These are phyloP conservation scores for Colletotrichum brevisporum DNA, from an alignment of 2,329 filamentous ascomycete genomes.

Conservation along the genomic window DNA sequence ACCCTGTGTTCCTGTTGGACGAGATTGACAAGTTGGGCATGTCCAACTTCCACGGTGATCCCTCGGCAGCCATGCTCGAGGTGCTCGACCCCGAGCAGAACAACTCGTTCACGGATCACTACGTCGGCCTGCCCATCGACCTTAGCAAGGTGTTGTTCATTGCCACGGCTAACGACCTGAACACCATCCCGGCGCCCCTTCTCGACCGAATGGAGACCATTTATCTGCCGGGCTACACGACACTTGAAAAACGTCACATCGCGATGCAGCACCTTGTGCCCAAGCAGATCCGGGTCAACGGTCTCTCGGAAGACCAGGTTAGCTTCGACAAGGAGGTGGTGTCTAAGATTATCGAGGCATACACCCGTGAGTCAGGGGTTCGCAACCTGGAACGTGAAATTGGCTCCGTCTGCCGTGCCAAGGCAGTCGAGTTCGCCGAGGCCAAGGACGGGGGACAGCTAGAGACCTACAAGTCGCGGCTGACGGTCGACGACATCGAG, in stretches of 20 bases:
- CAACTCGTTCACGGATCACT: slow-evolving; percentile 94
- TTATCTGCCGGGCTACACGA: slow-evolving; percentile 93
- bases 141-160: slow-evolving; percentile 98
- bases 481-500: slow-evolving; percentile 87
- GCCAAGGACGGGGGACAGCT: slow-evolving; percentile 81
- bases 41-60: slow-evolving; percentile 94
- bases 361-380: slow-evolving; percentile 96
- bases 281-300: slow-evolving; percentile 94
- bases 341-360: slow-evolving; percentile 94
- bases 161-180: slow-evolving; percentile 93
- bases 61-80: slow-evolving; percentile 97
- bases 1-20: slow-evolving; percentile 95
- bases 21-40: slow-evolving; percentile 98
- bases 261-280: slow-evolving; percentile 93
- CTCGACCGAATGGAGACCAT: slow-evolving; percentile 99
- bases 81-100: slow-evolving; percentile 98
- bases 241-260: slow-evolving; percentile 96
- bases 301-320: slow-evolving; percentile 82
- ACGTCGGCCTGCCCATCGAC: slow-evolving; percentile 95
- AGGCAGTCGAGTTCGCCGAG: slow-evolving; percentile 95
- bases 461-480: slow-evolving; percentile 78
- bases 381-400: slow-evolving; percentile 97
- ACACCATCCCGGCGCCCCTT: slow-evolving; percentile 94
- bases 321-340: slow-evolving; percentile 85
- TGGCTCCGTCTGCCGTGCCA: slow-evolving; percentile 92